A percentile compares a stretch with the other conserved stretches of the same genome.
Conservation (phyloP, 1,139 yeast genomes). For the Saccharomyces hybrid region DNA sequence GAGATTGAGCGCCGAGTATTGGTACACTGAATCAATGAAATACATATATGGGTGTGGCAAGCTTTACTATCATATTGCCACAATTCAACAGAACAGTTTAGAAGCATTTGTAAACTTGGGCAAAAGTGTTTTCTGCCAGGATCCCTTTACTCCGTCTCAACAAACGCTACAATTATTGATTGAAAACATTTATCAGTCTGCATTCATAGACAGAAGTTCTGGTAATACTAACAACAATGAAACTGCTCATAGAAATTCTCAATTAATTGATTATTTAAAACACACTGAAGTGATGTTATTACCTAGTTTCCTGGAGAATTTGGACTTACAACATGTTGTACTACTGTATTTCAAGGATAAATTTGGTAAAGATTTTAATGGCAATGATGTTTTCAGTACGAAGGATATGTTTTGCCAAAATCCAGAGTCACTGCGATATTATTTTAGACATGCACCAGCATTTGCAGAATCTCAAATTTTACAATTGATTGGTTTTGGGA, state of each 20-base stretch:
- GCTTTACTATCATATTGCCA: constrained; percentile 72
- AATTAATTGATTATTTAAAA: constrained; percentile 31
- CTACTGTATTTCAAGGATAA: constrained; percentile 2
- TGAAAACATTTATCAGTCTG: constrained; percentile 69
- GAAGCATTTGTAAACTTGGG: constrained; percentile 75
- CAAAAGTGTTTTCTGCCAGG: constrained; percentile 67
- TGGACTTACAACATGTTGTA: constrained; percentile 51
- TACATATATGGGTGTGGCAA: constrained; percentile 73
- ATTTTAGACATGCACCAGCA: constrained; percentile 66
- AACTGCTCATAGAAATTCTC: constrained; percentile 20
- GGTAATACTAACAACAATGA: constrained; percentile 11
- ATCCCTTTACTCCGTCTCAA: constrained; percentile 74
- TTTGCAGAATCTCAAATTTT: constrained; percentile 69
- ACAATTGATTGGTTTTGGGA: constrained; percentile 71
- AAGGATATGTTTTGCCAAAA: constrained; percentile 41
- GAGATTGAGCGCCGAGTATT: constrained; percentile 69
- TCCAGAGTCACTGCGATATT: constrained; percentile 55
- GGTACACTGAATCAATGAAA: constrained; percentile 66
- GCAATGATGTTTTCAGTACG: constrained; percentile 35
- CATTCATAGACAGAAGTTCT: constrained; percentile 36
- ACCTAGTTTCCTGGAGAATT: constrained; percentile 39
- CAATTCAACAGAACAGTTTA: constrained; percentile 71
- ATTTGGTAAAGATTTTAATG: constrained; percentile 2
- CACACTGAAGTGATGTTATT: constrained; percentile 32
- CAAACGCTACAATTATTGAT: constrained; percentile 69